Base-by-base conservation (phyloP, 2,329 filamentous ascomycete species). In the Fusarium sp. region DNA sequence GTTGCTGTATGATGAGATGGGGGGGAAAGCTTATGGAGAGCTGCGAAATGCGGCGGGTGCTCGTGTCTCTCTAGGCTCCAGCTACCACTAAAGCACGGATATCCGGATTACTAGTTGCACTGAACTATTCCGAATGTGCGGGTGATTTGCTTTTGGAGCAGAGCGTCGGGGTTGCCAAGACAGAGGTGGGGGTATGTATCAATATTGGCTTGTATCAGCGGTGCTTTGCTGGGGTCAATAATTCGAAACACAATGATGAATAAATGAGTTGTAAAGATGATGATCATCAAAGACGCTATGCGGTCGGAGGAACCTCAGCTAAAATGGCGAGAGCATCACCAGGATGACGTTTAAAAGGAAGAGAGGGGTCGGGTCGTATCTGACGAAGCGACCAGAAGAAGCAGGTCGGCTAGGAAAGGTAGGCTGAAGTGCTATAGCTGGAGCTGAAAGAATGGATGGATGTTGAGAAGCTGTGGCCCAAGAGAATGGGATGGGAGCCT, bases 91-190 rank as follows among this genome's bases (percentile, higher is more conserved):
- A 44, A 60, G 53, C 36, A 59, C 43, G 46, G 53, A 40, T 64
- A 50, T 44, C 38, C 36, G 21, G 39, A 46, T 52, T 39, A 59
- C 60, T 59, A 19, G 57, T 33, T 40, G 45, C 26, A 46, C 52
- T 40, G 45, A 22, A 46, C 52, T 52, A 51, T 65, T 52, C 40
- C n/a, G 34, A 52, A 34, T 19, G 40, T n/a, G 40, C n/a, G 52
- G 60, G 21, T 65, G 45, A 31, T 31, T 31, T 31, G 28, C 46
- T 26, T 39, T 58, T 65, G 40, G 56, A 57, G 49, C 24, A 66
- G 43, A 62, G 55, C 39, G 62, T 64, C 54, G 57, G 60, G 45
- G 62, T 69, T 66, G 69, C 69, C 69, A 70, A 73, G 62, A 56
- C 59, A 64, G 62, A 64, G 57, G 71, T 66, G 71, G 69, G 69